A percentile compares a stretch with the other conserved stretches of the same genome.
phyloP scores from a whole-genome alignment of 1,284 basidiomycete genomes.

The Tetrapyrgos nigripes region DNA sequence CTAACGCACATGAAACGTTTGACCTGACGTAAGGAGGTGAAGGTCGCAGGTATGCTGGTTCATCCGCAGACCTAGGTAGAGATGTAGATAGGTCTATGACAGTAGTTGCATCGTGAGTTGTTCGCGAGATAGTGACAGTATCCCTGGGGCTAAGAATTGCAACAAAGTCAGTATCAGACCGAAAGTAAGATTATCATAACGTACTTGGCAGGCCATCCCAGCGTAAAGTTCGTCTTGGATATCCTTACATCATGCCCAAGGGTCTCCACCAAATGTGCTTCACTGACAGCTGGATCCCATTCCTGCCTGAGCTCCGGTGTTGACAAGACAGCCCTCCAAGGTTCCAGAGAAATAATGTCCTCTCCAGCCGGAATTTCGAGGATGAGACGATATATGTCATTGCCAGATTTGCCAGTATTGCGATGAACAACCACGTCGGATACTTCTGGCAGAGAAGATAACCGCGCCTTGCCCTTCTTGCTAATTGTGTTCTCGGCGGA shows the following conservation, averaged over 20 bases:
- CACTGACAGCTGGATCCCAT: constrained; percentile 95
- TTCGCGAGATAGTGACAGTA: constrained; percentile 90
- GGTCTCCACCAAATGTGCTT: constrained; percentile 84
- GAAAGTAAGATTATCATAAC: constrained; percentile 35
- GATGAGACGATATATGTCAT: constrained; percentile 83
- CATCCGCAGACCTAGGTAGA: constrained; percentile 90
- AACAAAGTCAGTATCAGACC: constrained; percentile 18
- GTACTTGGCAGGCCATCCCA: constrained; percentile 97
- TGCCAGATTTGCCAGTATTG: constrained; percentile 66
- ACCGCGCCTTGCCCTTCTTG: constrained; percentile 67
- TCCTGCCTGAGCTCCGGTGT: constrained; percentile 88
- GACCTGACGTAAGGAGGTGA: constrained; percentile 96
- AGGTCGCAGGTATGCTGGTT: constrained; percentile 92
- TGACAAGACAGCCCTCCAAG: constrained; percentile 83
- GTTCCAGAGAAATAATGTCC: constrained; percentile 70
- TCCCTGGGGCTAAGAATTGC: constrained; percentile 83
- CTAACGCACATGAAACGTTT: constrained; percentile 74
- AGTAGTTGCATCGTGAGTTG: constrained; percentile 81
- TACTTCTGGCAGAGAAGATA: constrained; percentile 58
- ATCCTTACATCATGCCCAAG: constrained; percentile 88
- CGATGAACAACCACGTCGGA: constrained; percentile 76
- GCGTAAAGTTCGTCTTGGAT: constrained; percentile 86
- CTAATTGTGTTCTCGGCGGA: constrained; percentile 48
- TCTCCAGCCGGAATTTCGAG: constrained; percentile 78
- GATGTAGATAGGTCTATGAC: constrained; percentile 95